A percentile compares a stretch with the other conserved stretches of the same genome.
Conservation (phyloP, 2,329 filamentous ascomycete genomes). For the Ophiocordyceps camponoti-floridani region DNA sequence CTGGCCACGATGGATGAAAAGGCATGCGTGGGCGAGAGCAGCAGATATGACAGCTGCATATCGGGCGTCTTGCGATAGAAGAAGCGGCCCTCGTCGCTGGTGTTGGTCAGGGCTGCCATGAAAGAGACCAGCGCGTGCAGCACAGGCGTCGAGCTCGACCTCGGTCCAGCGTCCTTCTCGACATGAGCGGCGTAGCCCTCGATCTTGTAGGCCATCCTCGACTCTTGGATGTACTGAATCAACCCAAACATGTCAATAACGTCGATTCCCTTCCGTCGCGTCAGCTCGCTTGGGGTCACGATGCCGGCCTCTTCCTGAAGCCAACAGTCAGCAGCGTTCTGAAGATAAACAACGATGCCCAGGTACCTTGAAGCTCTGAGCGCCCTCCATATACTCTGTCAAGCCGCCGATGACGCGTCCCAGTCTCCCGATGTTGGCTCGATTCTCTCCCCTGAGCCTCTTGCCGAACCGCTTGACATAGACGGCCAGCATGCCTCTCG, state of each 20-base stretch:
- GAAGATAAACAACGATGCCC: not conserved
- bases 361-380: conserved; percentile 24
- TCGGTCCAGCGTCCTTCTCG: conserved; percentile 23
- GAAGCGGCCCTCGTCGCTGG: conserved; percentile 51
- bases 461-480: conserved; percentile 84
- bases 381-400: conserved; percentile 44
- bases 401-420: conserved; percentile 71
- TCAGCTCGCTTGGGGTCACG: conserved; percentile 52
- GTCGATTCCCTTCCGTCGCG: conserved; percentile 73
- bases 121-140: conserved; percentile 42
- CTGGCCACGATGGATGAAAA: conserved; percentile 77
- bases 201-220: conserved; percentile 84
- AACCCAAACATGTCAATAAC: conserved; percentile 91
- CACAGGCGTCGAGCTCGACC: conserved; percentile 22
- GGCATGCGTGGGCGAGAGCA: conserved; percentile 80
- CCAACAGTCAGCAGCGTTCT: not conserved
- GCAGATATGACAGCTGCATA: conserved; percentile 60
- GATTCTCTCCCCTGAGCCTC: conserved; percentile 74
- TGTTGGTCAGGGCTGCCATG: conserved; percentile 69
- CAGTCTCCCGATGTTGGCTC: conserved; percentile 78
- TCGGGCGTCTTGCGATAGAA: conserved; percentile 39
- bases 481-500: conserved; percentile 55
- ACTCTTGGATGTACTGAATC: conserved; percentile 73
- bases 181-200: conserved; percentile 64
- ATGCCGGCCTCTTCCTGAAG: conserved; percentile 37